A percentile compares a stretch with the other conserved stretches of the same genome.
Conservation (phyloP, 1,139 yeast species). For the Kodamaea alishanica region DNA sequence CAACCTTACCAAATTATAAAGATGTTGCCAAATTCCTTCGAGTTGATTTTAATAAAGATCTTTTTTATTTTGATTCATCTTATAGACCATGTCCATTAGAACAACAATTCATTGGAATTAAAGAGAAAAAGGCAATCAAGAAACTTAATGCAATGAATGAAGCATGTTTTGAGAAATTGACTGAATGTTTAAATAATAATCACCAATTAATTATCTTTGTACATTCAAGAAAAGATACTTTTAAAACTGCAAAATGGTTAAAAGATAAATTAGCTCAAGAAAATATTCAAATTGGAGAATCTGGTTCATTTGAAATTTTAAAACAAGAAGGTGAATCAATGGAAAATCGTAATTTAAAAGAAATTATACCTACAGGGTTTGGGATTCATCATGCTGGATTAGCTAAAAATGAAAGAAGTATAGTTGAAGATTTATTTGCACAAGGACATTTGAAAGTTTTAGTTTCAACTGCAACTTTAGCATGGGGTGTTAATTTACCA, state of each 20-base stretch:
- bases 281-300: conserved; percentile 35
- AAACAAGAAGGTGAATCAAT: conserved; percentile 59
- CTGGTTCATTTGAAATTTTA: conserved; percentile 59
- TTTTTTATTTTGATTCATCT: conserved; percentile 77
- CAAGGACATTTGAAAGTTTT: conserved; percentile 79
- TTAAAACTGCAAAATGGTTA: conserved; percentile 74
- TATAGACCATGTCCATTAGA: conserved; percentile 91
- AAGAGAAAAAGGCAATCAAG: conserved; percentile 80
- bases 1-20: conserved; percentile 84
- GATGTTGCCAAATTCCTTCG: conserved; percentile 84
- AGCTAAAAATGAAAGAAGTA: conserved; percentile 64
- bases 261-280: conserved; percentile 58
- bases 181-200: conserved; percentile 53
- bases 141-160: conserved; percentile 82
- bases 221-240: conserved; percentile 91
- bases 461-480: conserved; percentile 92
- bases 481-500: conserved; percentile 98
- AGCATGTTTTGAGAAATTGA: conserved; percentile 80
- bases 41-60: conserved; percentile 56
- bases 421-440: conserved; percentile 83
- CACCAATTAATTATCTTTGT: conserved; percentile 88
- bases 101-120: conserved; percentile 84
- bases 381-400: conserved; percentile 97
- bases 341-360: conserved; percentile 53
- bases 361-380: conserved; percentile 66